Percentiles rank a stretch among this genome's conserved stretches.
These are phyloP conservation scores for Hansenula sp. DNA, from an alignment of 1,139 yeast genomes.

Conservation along the genomic window DNA sequence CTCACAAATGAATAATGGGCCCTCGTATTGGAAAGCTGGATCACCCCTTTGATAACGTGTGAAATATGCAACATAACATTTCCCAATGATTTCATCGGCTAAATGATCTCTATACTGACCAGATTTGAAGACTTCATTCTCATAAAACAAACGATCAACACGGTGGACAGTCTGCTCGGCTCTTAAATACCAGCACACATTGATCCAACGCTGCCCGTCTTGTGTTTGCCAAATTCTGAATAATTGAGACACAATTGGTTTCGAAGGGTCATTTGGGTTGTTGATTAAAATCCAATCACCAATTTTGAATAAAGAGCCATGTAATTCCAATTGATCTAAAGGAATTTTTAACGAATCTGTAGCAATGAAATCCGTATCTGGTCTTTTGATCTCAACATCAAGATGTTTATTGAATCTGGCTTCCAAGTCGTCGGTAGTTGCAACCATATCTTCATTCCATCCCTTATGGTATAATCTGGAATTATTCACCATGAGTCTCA, in stretches of 20 bases:
- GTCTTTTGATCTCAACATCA: constrained; percentile 70
- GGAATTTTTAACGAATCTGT: constrained; percentile 73
- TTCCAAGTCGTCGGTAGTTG: constrained; percentile 47
- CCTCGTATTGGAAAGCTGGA: constrained; percentile 74
- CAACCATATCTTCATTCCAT: neutral
- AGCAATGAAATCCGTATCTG: constrained; percentile 76
- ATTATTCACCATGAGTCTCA: constrained; percentile 71
- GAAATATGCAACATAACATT: constrained; percentile 91
- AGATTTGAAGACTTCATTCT: constrained; percentile 92
- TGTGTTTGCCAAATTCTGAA: constrained; percentile 87
- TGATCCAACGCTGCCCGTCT: constrained; percentile 84
- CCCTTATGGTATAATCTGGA: constrained; percentile 63
- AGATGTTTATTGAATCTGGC: constrained; percentile 56
- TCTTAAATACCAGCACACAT: constrained; percentile 96
- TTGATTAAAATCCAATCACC: constrained; percentile 94
- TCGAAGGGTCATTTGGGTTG: constrained; percentile 81
- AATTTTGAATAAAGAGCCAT: constrained; percentile 71
- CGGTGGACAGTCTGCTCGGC: constrained; percentile 98
- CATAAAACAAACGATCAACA: constrained; percentile 81
- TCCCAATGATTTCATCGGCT: constrained; percentile 84
- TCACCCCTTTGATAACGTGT: constrained; percentile 95
- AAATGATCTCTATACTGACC: constrained; percentile 96
- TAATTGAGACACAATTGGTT: constrained; percentile 91
- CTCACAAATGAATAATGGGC: constrained; percentile 92
- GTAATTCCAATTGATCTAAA: constrained; percentile 66